Evolutionary conservation across 768 basidiomycete genomes (phyloP).

Genomic region (Lactifluus pinguis): DNA sequence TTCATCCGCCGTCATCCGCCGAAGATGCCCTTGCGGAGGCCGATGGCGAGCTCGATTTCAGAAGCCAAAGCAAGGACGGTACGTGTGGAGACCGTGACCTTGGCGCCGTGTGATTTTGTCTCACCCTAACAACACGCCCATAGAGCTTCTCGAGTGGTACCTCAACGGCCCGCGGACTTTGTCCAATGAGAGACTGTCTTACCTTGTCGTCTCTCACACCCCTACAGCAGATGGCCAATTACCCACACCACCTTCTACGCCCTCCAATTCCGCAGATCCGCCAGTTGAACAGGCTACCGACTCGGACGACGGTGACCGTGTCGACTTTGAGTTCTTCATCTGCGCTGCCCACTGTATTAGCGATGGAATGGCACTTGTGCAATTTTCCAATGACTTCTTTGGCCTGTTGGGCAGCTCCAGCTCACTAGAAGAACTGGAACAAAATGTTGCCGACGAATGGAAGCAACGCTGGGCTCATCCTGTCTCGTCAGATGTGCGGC

Average conservation of each 20-base stretch:
- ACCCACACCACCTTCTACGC: conserved; percentile 30
- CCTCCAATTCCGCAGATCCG: conserved; percentile 16
- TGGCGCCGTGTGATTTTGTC: background rate
- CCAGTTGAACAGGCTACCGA: background rate
- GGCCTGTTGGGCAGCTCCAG: conserved; percentile 39
- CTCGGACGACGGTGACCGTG: background rate
- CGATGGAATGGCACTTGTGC: conserved; percentile 81
- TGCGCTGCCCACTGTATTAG: conserved; percentile 76
- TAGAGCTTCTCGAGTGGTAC: conserved; percentile 58
- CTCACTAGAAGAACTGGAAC: conserved; percentile 26
- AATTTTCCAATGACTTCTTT: conserved; percentile 76
- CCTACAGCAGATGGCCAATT: conserved; percentile 15
- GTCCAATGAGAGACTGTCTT: conserved; percentile 55
- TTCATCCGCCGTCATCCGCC: conserved; percentile 34
- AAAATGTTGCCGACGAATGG: conserved; percentile 29
- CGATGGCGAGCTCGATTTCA: conserved; percentile 40
- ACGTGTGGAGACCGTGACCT: conserved; percentile 14
- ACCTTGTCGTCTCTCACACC: conserved; percentile 43
- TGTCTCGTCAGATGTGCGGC: conserved; percentile 13
- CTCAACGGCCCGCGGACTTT: conserved; percentile 73
- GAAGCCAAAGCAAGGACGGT: conserved; percentile 48
- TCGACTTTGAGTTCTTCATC: conserved; percentile 54
- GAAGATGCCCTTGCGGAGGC: conserved; percentile 42
- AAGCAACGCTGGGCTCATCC: conserved; percentile 22
- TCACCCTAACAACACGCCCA: background rate